Conservation (phyloP, 192 early-diverging fungal genomes). For the Polychytrium aggregatum region DNA sequence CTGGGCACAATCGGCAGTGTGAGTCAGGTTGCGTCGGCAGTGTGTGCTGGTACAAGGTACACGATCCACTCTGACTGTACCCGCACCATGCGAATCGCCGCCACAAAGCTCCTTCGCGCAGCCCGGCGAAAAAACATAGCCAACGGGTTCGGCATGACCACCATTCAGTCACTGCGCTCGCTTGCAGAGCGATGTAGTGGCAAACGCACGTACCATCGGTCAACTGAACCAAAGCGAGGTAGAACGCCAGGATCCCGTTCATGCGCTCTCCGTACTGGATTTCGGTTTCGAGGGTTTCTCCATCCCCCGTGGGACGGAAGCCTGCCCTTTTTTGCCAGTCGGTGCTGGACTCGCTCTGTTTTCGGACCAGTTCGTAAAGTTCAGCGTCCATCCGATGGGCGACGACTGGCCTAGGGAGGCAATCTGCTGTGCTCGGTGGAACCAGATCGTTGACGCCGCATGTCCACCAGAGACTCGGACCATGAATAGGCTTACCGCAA, state of each 20-base stretch:
- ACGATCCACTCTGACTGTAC: no score
- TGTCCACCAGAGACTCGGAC: not conserved
- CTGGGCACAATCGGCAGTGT: slow-evolving; percentile 9
- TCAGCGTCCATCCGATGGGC: no score
- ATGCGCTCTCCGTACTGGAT: slow-evolving; percentile 55
- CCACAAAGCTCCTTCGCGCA: not conserved
- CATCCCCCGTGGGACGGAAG: slow-evolving; percentile 29
- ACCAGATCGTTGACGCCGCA: not conserved
- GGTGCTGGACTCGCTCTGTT: slow-evolving; percentile 24
- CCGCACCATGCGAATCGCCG: no score
- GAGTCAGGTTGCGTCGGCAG: not conserved
- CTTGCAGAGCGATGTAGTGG: not conserved
- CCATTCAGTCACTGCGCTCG: not conserved
- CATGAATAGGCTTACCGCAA: slow-evolving; percentile 1
- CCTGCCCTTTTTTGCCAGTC: slow-evolving; percentile 28
- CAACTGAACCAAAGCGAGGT: slow-evolving; percentile 55
- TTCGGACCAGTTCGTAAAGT: no score
- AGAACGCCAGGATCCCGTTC: slow-evolving; percentile 55
- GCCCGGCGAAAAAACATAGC: not conserved
- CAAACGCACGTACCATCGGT: slow-evolving; percentile 14
- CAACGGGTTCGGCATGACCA: not conserved
- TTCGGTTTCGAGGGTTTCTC: slow-evolving; percentile 37
- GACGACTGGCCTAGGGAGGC: not conserved
- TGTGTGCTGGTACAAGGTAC: not conserved
- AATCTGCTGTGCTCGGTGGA: not conserved